Percentiles rank a stretch among this genome's conserved stretches.
phyloP scores from a whole-genome alignment of 306 rosid genomes.

The Vachellia collinsii region DNA sequence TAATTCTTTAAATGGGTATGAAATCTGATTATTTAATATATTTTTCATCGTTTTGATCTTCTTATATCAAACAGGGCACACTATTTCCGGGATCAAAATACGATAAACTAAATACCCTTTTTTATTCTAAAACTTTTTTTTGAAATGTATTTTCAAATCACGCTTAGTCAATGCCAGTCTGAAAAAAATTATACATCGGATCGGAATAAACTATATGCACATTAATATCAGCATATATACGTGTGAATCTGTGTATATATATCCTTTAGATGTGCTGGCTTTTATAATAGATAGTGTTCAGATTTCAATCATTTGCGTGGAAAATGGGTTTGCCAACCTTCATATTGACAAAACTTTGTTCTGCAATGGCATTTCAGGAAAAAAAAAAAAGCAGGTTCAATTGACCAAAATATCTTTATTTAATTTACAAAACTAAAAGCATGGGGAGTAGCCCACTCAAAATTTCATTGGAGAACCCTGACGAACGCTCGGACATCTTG shows the following conservation, averaged over 20 bases:
- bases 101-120: not conserved
- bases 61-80: not conserved
- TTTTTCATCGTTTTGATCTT: not conserved
- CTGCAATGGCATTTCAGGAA: not conserved
- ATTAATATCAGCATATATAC: not conserved
- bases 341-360: not conserved
- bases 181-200: not conserved
- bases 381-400: not conserved
- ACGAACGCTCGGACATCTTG: too few relatives aligned
- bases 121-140: not conserved
- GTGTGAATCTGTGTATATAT: not conserved
- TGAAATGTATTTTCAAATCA: not conserved
- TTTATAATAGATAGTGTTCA: too few relatives aligned
- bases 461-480: not conserved
- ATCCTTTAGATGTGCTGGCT: not conserved
- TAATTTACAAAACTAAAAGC: too few relatives aligned
- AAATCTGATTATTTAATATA: not conserved
- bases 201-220: not conserved
- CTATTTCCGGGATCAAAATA: not conserved
- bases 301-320: not conserved
- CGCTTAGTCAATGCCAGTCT: not conserved
- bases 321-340: not conserved
- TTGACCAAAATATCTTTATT: not conserved
- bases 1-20: too few relatives aligned
- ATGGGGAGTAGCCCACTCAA: not conserved